Conservation (phyloP, 2,329 filamentous ascomycete species). For the Phoma sp. region DNA sequence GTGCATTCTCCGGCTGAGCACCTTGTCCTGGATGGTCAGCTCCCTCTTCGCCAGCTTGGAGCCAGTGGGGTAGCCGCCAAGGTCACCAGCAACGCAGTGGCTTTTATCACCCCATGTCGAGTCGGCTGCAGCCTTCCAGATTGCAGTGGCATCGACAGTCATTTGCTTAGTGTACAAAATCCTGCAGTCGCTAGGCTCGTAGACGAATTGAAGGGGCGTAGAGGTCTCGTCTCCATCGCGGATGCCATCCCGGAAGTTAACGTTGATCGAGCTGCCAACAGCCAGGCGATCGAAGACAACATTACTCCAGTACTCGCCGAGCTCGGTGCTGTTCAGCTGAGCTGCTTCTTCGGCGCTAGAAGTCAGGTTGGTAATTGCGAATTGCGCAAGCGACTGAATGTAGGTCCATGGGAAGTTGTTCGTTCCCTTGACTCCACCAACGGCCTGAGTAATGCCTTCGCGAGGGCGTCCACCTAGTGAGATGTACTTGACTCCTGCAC, state of each 20-base stretch:
- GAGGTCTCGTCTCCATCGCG: conserved; percentile 50
- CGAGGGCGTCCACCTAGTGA: conserved; percentile 65
- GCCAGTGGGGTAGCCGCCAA: conserved; percentile 27
- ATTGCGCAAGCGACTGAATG: conserved; percentile 38
- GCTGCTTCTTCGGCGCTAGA: conserved; percentile 32
- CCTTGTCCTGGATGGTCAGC: conserved; percentile 30
- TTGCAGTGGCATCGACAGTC: conserved; percentile 57
- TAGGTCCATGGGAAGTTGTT: conserved; percentile 45
- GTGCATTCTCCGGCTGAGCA: conserved; percentile 35
- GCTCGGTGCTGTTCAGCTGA: conserved; percentile 38
- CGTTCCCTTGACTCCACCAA: conserved; percentile 70
- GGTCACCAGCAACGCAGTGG: conserved; percentile 42
- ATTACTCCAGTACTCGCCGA: conserved; percentile 41
- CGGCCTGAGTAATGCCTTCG: conserved; percentile 57
- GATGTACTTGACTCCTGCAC: conserved; percentile 62
- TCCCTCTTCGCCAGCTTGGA: conserved; percentile 32
- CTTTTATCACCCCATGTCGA: conserved; percentile 40
- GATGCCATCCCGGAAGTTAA: conserved; percentile 52
- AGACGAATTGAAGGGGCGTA: conserved; percentile 65
- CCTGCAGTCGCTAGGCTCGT: conserved; percentile 66
- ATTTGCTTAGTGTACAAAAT: conserved; percentile 66
- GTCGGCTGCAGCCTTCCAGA: conserved; percentile 59
- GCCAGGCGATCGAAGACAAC: conserved; percentile 40
- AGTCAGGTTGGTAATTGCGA: conserved; percentile 29
- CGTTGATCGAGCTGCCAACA: conserved; percentile 32